Evolutionary conservation across 257 asterid genomes (phyloP), one percentile per base, ranked within the genome.

Genomic region (Petrea volubilis): DNA sequence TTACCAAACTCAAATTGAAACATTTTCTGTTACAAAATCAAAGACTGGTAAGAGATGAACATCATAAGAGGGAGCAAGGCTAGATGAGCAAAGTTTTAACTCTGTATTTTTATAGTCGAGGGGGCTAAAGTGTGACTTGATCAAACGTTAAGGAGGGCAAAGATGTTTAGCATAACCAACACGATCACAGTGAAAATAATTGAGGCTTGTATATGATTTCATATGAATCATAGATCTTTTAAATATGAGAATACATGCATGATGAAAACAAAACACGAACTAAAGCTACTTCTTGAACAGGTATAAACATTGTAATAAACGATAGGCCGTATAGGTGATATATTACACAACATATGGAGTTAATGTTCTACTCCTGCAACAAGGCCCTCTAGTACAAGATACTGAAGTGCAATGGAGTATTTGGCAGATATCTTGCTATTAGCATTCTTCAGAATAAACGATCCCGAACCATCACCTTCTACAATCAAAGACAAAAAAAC

Each of bases 401-500:
- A 65, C 76, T 91, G 99, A 71, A 90, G 96, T 50, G 98, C 90
- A 57, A 85, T 78, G 63, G 99, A 94, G 77, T 89, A 94, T 74
- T 83, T 90, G 7, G 97, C 99, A 55, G 71, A 77, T 69, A 64
- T 79, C 41, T 4, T 49, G 59, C 74, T 67, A 58, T 47, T 68
- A 3, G 34, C 77, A 27, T 62, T 84, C 85, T 66, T 80, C 64
- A 93, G 81, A 60, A 82, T 71, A 78, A 86, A 88, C 15, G 93
- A 88, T 70, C 93, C 91, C 10, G 74, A 74, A 7, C 86, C 92
- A 70, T 83, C 88, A 60, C 80, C 91, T 88, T 71, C 65, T 60
- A 72, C 61, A 66, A 41, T 64, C 41, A 66, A 31, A 68, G 50
- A 4, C 5, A 15, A 60, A 69, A 47, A 9, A 20, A 58, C 4